Percentiles rank a stretch among this genome's conserved stretches.
phyloP scores from a whole-genome alignment of 352 stramenopile genomes.

The Aphanomyces euteiches region DNA sequence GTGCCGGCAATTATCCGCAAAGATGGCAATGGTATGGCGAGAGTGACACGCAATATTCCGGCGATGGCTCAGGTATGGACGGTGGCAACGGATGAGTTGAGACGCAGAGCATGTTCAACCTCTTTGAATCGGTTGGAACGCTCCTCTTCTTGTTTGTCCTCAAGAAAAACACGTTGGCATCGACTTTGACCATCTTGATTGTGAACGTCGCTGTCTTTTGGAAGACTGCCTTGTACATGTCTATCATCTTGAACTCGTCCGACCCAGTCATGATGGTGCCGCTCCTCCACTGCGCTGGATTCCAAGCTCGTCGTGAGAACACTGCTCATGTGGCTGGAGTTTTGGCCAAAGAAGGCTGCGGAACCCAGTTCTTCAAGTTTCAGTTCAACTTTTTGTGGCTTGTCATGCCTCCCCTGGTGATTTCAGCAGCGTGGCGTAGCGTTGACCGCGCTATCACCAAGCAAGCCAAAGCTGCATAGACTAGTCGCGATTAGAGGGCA shows the following conservation, averaged over 20 bases:
- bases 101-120: conserved; percentile 12
- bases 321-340: background rate
- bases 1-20: background rate
- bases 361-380: conserved; percentile 6
- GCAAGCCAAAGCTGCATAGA: conserved; percentile 1
- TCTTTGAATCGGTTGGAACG: background rate
- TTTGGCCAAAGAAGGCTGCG: conserved; percentile 4
- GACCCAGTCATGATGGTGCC: conserved; percentile 5
- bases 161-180: background rate
- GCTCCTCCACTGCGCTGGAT: background rate
- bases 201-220: conserved; percentile 10
- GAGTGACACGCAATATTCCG: conserved; percentile 6
- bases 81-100: background rate
- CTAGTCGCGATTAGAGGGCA: background rate
- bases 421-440: background rate
- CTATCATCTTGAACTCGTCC: background rate
- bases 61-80: conserved; percentile 1
- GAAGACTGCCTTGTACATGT: conserved; percentile 6
- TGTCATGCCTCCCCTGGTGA: background rate
- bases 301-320: background rate
- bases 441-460: background rate
- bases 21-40: conserved; percentile 1
- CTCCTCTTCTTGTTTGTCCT: conserved; percentile 1
- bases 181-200: background rate
- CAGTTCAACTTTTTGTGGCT: conserved; percentile 16